Conservation (phyloP, 75 land plant genomes). For the Sequoia sempervirens region DNA sequence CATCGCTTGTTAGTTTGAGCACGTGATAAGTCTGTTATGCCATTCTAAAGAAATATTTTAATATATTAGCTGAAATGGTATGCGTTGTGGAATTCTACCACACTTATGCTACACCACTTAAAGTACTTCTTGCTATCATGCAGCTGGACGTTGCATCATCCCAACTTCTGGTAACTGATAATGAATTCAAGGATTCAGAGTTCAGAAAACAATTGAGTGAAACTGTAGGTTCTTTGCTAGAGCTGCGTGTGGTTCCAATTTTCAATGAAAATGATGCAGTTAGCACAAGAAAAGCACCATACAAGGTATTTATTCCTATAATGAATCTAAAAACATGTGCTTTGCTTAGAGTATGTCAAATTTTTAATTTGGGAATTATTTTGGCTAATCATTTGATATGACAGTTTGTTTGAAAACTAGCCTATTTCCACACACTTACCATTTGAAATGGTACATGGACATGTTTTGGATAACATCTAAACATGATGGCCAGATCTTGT, state of each 20-base stretch:
- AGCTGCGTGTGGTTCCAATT: conserved; percentile 74
- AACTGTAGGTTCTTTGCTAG: conserved; percentile 71
- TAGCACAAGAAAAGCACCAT: conserved; percentile 85
- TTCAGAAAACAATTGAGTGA: conserved; percentile 74
- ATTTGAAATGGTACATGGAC: not conserved
- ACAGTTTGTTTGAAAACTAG: not conserved
- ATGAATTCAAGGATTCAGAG: conserved; percentile 69
- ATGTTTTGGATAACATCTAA: not conserved
- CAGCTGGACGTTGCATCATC: conserved; percentile 99
- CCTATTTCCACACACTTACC: not conserved
- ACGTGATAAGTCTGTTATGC: not conserved
- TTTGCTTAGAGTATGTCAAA: not conserved
- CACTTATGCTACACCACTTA: not conserved
- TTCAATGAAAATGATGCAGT: conserved; percentile 98
- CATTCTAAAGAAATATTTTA: not conserved
- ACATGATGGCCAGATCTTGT: not conserved
- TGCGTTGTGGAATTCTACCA: not conserved
- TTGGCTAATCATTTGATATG: not conserved
- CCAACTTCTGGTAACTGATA: conserved; percentile 94
- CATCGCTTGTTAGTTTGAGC: not conserved
- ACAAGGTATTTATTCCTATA: conserved; percentile 49
- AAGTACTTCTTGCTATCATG: conserved; percentile 14
- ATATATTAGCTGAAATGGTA: not conserved
- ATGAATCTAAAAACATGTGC: not conserved
- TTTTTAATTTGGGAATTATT: not conserved